Conservation (phyloP, 116 monocot genomes). For the Cymodocea nodosa region DNA sequence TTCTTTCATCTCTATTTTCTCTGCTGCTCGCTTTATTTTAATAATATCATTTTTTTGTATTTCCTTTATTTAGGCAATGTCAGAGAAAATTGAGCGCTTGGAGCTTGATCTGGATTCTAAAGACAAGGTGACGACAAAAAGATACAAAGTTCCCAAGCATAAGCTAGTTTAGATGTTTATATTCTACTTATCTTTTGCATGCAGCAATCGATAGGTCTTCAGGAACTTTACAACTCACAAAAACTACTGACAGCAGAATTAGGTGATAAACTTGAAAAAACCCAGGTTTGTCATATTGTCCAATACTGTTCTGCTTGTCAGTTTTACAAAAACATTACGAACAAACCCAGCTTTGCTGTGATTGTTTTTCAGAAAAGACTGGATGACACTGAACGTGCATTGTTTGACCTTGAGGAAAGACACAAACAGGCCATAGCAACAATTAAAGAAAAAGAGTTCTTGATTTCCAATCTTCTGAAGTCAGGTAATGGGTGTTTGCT, state of each 20-base stretch:
- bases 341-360: background rate
- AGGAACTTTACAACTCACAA: conserved; percentile 76
- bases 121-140: conserved; percentile 52
- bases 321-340: too few relatives aligned
- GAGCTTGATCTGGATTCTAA: conserved; percentile 73
- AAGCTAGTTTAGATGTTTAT: background rate
- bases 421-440: conserved; percentile 63
- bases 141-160: background rate
- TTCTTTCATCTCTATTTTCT: too few relatives aligned
- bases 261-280: conserved; percentile 70
- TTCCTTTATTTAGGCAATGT: conserved; percentile 49
- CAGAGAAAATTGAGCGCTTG: conserved; percentile 72
- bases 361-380: conserved; percentile 46
- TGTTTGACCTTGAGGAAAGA: conserved; percentile 76
- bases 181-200: conserved; percentile 9
- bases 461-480: conserved; percentile 77
- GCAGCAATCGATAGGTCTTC: conserved; percentile 72
- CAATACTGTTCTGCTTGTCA: too few relatives aligned
- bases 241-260: conserved; percentile 51
- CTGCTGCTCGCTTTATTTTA: too few relatives aligned
- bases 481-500: conserved; percentile 38
- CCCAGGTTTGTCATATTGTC: conserved; percentile 29
- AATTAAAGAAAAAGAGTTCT: conserved; percentile 84
- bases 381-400: conserved; percentile 49
- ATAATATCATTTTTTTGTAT: background rate